These are phyloP conservation scores for Verticillium nonalfalfae DNA, from an alignment of 2,329 filamentous ascomycete genomes.

Conservation along the genomic window DNA sequence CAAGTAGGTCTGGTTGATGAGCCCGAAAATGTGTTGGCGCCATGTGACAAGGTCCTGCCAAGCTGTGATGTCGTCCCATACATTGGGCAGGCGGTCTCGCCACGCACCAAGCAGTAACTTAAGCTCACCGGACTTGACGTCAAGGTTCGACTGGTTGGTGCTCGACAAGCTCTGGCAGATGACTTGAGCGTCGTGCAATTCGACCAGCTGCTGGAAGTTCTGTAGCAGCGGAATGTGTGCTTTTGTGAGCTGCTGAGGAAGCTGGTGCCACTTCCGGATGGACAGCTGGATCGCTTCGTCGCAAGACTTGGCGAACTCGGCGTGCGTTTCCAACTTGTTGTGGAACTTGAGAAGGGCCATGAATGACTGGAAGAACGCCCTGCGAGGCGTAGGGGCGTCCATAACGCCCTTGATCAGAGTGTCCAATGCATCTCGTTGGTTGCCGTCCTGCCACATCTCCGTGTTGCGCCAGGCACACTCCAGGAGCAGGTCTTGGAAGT, in stretches of 20 bases:
- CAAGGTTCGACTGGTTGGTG: conserved; percentile 79
- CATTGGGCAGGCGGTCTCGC: conserved; percentile 91
- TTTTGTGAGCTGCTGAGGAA: conserved; percentile 89
- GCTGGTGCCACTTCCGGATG: conserved; percentile 97
- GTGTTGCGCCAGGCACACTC: conserved; percentile 95
- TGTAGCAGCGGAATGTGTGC: conserved; percentile 92
- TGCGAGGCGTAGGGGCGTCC: conserved; percentile 88
- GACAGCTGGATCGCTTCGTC: conserved; percentile 97
- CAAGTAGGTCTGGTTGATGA: conserved; percentile 94
- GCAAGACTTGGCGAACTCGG: conserved; percentile 83
- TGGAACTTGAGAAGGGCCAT: conserved; percentile 94
- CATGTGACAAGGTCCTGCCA: conserved; percentile 99
- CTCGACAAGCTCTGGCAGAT: conserved; percentile 87
- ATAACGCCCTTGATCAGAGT: conserved; percentile 94
- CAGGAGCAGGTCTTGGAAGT: conserved; percentile 90
- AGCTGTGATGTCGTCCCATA: conserved; percentile 98
- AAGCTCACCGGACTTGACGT: conserved; percentile 90
- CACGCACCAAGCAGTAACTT: conserved; percentile 91
- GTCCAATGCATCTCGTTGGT: conserved; percentile 84
- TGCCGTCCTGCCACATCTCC: conserved; percentile 86
- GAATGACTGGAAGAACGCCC: conserved; percentile 97
- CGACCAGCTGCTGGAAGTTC: conserved; percentile 96
- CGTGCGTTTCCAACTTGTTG: conserved; percentile 72
- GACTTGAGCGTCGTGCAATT: conserved; percentile 93
- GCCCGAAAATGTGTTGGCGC: conserved; percentile 96